Percentiles rank a stretch among this genome's conserved stretches.
phyloP scores from a whole-genome alignment of 768 basidiomycete species.

The Collybiopsis luxurians region DNA sequence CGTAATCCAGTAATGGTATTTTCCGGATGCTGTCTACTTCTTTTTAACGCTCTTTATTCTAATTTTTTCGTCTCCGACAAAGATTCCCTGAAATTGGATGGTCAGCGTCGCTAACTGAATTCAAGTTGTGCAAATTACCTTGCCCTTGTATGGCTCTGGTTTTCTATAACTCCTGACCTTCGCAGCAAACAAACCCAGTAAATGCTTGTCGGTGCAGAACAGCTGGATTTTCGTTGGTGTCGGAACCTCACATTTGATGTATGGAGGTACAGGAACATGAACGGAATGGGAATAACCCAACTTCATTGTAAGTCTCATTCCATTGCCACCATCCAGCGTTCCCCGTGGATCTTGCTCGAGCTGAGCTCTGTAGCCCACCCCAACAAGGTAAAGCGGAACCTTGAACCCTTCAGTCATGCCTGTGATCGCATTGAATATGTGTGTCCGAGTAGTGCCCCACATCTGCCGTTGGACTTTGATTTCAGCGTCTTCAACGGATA shows the following conservation, averaged over 20 bases:
- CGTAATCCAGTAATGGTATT: background rate
- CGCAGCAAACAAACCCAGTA: conserved; percentile 85
- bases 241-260: conserved; percentile 81
- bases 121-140: conserved; percentile 52
- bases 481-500: conserved; percentile 62
- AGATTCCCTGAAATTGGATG: conserved; percentile 66
- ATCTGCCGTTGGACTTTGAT: conserved; percentile 79
- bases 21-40: conserved; percentile 44
- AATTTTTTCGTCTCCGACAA: conserved; percentile 90
- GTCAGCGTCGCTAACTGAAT: background rate
- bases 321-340: conserved; percentile 51
- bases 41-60: conserved; percentile 92
- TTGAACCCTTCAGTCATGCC: conserved; percentile 90
- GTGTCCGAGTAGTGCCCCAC: conserved; percentile 94
- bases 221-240: conserved; percentile 82
- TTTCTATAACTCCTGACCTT: conserved; percentile 79
- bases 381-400: conserved; percentile 84
- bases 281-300: conserved; percentile 91
- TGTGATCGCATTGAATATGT: conserved; percentile 84
- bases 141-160: conserved; percentile 97
- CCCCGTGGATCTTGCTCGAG: conserved; percentile 79
- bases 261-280: conserved; percentile 73
- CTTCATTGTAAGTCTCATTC: conserved; percentile 82
- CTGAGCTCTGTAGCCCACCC: conserved; percentile 89
- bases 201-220: conserved; percentile 84